phyloP scores from a whole-genome alignment of 2,329 filamentous ascomycete species.

The Penicillium sp. region DNA sequence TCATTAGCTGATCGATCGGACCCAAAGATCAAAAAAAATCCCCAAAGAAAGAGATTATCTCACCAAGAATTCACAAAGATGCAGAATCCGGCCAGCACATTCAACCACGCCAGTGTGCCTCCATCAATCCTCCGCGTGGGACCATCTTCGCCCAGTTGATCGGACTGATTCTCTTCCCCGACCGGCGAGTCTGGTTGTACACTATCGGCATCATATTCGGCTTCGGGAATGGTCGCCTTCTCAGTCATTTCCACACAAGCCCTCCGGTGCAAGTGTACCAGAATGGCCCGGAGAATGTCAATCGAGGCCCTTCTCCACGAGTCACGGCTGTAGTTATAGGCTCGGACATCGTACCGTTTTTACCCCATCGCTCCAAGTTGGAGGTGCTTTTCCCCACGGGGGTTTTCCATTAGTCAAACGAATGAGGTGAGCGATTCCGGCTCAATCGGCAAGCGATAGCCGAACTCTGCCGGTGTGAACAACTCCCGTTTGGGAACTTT shows the following conservation, averaged over 20 bases:
- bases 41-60: neutral
- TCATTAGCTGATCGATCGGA: constrained; percentile 1
- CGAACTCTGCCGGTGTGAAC: constrained; percentile 25
- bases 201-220: neutral
- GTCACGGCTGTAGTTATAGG: constrained; percentile 4
- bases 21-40: neutral
- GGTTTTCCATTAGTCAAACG: constrained; percentile 26
- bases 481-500: neutral
- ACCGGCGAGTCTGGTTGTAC: neutral
- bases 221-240: constrained; percentile 1
- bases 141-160: constrained; percentile 6
- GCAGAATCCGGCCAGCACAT: constrained; percentile 33
- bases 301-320: neutral
- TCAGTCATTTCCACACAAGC: constrained; percentile 12
- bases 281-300: neutral
- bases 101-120: constrained; percentile 32
- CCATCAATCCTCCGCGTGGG: constrained; percentile 24
- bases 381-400: constrained; percentile 19
- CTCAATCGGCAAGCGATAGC: constrained; percentile 23
- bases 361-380: constrained; percentile 19
- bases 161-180: neutral
- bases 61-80: constrained; percentile 39
- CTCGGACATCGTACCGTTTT: constrained; percentile 4
- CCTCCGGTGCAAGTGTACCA: neutral
- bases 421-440: constrained; percentile 17